Evolutionary conservation across 768 basidiomycete species (phyloP).

Genomic region (Gymnopilus junonius): DNA sequence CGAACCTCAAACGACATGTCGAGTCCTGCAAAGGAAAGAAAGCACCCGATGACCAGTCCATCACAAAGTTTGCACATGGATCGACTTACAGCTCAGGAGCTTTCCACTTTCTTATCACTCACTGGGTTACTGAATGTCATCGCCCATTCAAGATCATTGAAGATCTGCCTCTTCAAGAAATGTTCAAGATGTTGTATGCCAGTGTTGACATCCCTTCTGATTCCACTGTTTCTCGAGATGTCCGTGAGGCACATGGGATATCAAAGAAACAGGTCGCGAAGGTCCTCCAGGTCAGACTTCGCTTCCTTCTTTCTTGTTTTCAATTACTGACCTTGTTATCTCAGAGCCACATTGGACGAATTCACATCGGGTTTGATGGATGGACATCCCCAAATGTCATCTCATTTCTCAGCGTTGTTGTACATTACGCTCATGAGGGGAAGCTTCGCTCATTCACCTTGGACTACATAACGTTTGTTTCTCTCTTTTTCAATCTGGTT

Average conservation of each 20-base stretch:
- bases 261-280: background rate
- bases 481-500: background rate
- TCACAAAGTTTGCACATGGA: background rate
- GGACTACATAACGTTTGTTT: slow-evolving; percentile 17
- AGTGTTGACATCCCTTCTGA: background rate
- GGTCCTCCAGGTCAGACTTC: background rate
- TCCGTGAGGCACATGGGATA: background rate
- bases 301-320: too few species aligned
- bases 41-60: background rate
- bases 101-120: background rate
- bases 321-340: background rate
- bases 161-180: background rate
- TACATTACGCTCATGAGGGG: slow-evolving; percentile 25
- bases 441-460: slow-evolving; percentile 15
- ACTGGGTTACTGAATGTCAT: background rate
- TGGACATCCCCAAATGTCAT: slow-evolving; percentile 34
- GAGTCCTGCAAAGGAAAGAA: background rate
- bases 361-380: slow-evolving; percentile 28
- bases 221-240: background rate
- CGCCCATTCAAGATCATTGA: background rate
- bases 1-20: background rate
- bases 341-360: slow-evolving; percentile 21
- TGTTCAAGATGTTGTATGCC: background rate
- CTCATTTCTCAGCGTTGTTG: slow-evolving; percentile 26
- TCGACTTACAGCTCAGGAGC: background rate